These are phyloP conservation scores for Phoenix dactylifera DNA, from an alignment of 176 grass and related monocot genomes.

Conservation along the genomic window DNA sequence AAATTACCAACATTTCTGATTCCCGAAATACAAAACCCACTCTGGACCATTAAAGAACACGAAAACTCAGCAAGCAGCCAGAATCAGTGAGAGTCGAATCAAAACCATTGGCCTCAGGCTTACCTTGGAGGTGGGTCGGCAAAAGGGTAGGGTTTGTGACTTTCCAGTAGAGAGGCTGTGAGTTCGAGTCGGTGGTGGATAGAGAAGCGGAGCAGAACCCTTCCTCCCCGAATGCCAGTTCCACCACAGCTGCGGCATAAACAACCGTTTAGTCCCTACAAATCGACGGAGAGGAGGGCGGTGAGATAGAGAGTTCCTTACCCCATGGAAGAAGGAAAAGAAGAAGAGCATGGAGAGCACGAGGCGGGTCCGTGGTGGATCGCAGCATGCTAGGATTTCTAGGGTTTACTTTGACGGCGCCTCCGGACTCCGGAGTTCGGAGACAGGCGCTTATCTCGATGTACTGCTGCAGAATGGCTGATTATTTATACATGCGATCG, in stretches of 20 bases:
- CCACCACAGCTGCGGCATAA: not conserved
- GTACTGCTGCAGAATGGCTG: no score
- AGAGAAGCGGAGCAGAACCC: constrained; percentile 45
- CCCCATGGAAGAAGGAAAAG: constrained; percentile 22
- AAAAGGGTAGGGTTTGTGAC: constrained; percentile 69
- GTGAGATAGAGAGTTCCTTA: not conserved
- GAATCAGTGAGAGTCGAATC: no score
- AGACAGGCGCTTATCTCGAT: no score
- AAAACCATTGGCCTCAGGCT: not conserved
- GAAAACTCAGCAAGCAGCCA: no score
- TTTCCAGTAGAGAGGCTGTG: constrained; percentile 60
- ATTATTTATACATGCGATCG: no score
- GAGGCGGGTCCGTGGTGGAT: not conserved
- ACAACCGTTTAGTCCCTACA: not conserved
- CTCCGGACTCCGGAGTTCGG: no score
- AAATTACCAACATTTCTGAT: no score
- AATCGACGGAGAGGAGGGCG: no score
- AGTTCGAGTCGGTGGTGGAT: constrained; percentile 23
- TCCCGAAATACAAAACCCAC: no score
- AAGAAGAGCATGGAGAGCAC: not conserved
- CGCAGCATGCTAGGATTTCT: no score
- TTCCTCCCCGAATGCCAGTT: constrained; percentile 16
- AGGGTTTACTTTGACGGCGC: no score
- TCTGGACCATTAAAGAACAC: no score
- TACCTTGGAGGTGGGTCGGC: constrained; percentile 60